These are phyloP conservation scores for Chiua virens DNA, from an alignment of 768 basidiomycete genomes.

Conservation along the genomic window DNA sequence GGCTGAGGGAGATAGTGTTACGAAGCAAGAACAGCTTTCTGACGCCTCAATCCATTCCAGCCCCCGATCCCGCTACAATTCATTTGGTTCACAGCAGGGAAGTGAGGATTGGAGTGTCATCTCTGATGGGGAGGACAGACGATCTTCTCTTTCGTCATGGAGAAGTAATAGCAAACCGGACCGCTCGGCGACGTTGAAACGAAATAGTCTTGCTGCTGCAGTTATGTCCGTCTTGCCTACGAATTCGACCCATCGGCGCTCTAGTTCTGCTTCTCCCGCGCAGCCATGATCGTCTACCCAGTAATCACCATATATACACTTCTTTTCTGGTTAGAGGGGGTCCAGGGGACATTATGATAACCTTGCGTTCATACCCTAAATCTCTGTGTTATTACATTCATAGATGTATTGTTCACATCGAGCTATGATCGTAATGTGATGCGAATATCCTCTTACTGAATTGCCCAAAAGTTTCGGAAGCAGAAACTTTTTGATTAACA, in stretches of 20 bases:
- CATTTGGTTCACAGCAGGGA: constrained; percentile 52
- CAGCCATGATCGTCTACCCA: constrained; percentile 17
- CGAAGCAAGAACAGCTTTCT: constrained; percentile 36
- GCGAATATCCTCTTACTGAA: constrained; percentile 84
- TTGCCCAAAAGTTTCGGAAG: constrained; percentile 77
- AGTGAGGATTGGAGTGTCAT: constrained; percentile 91
- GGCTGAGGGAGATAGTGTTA: constrained; percentile 3
- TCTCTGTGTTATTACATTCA: background rate
- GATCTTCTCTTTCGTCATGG: constrained; percentile 55
- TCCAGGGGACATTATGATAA: constrained; percentile 5
- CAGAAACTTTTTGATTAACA: constrained; percentile 69
- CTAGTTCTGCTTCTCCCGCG: constrained; percentile 34
- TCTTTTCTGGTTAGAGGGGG: too few relatives aligned
- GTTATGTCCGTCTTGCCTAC: constrained; percentile 60
- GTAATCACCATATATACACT: background rate
- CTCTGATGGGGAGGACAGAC: constrained; percentile 68
- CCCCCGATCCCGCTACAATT: constrained; percentile 51
- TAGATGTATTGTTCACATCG: constrained; percentile 21
- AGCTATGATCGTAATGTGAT: constrained; percentile 41
- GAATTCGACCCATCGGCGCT: constrained; percentile 41
- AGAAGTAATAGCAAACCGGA: constrained; percentile 39
- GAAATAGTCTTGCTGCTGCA: constrained; percentile 62
- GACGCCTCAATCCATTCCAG: constrained; percentile 27
- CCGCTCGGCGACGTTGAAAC: constrained; percentile 45
- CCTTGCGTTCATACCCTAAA: constrained; percentile 4